phyloP scores from a whole-genome alignment of 345 rosid genomes.

The Camelina neglecta region DNA sequence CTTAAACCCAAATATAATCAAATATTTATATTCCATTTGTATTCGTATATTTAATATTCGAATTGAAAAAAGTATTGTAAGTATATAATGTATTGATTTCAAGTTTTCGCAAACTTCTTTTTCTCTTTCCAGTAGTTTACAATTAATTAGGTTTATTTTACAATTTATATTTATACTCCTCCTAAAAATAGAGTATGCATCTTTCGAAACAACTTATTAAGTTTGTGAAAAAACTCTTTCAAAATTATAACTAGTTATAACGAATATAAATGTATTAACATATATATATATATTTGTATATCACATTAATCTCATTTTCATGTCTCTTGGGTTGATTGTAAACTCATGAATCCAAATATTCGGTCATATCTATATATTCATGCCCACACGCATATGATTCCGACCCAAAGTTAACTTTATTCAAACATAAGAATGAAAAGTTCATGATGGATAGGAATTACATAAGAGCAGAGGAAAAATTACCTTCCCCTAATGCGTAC shows the following conservation, averaged over 20 bases:
- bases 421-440: background rate
- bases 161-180: background rate
- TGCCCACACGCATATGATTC: background rate
- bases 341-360: background rate
- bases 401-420: background rate
- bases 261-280: background rate
- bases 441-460: conserved; percentile 11
- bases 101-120: background rate
- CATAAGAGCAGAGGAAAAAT: background rate
- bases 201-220: background rate
- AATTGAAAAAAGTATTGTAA: background rate
- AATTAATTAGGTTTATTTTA: background rate
- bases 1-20: background rate
- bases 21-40: background rate
- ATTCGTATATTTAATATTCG: background rate
- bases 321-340: too few species aligned
- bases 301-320: too few species aligned
- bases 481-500: conserved; percentile 1
- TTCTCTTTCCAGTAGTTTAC: background rate
- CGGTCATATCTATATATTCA: background rate
- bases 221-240: background rate
- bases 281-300: too few species aligned
- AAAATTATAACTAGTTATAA: background rate
- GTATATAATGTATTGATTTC: background rate
- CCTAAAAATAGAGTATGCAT: background rate